Evolutionary conservation across 2,329 filamentous ascomycete genomes (phyloP).

Genomic region (Phoma herbarum): DNA sequence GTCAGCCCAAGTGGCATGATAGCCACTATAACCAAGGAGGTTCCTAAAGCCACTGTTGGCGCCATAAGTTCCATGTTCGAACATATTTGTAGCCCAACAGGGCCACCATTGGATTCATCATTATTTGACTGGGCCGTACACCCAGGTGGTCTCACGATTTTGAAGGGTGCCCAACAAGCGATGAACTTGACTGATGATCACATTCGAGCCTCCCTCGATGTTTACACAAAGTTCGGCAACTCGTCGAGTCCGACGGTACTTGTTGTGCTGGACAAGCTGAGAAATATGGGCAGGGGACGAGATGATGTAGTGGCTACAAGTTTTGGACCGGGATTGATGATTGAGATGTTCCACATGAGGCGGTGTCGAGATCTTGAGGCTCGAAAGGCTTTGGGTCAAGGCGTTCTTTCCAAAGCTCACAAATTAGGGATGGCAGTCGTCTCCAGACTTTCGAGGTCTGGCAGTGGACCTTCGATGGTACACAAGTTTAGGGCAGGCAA

Average conservation of each 20-base stretch:
- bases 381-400: constrained; percentile 7
- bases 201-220: constrained; percentile 74
- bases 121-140: constrained; percentile 80
- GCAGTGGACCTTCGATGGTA: neutral
- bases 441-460: constrained; percentile 3
- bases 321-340: constrained; percentile 73
- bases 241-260: constrained; percentile 73
- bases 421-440: constrained; percentile 9
- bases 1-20: constrained; percentile 66
- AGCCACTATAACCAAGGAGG: constrained; percentile 34
- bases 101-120: constrained; percentile 47
- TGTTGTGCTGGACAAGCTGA: constrained; percentile 70
- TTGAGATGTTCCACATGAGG: constrained; percentile 74
- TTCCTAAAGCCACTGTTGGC: constrained; percentile 27
- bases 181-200: constrained; percentile 69
- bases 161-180: constrained; percentile 68
- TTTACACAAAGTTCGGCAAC: constrained; percentile 74
- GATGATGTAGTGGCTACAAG: constrained; percentile 73
- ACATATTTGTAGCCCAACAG: constrained; percentile 36
- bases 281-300: constrained; percentile 53
- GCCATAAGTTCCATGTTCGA: constrained; percentile 40
- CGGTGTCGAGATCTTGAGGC: constrained; percentile 39
- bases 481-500: neutral
- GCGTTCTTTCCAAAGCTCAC: constrained; percentile 12
- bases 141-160: constrained; percentile 72